phyloP scores from a whole-genome alignment of 176 grass and related monocot species.

The Guadua angustifolia region DNA sequence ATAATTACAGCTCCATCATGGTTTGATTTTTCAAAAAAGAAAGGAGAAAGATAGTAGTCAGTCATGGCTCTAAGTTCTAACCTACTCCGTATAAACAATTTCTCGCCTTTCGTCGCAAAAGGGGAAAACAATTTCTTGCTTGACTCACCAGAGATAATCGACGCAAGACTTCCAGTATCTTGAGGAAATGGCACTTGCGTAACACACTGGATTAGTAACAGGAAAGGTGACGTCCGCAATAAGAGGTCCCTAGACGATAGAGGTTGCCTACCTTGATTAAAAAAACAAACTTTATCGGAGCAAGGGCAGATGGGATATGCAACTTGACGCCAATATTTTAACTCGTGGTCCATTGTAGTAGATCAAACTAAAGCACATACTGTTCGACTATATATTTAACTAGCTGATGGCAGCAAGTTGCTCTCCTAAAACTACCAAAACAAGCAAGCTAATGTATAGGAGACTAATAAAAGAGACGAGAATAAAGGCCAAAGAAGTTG shows the following conservation, averaged over 20 bases:
- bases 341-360: not conserved
- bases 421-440: not conserved
- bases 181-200: not conserved
- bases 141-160: not conserved
- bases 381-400: conserved; percentile 2
- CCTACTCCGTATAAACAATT: not conserved
- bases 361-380: not conserved
- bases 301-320: not conserved
- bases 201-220: conserved; percentile 5
- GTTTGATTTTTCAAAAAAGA: not conserved
- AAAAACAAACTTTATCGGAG: not conserved
- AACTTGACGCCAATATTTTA: not conserved
- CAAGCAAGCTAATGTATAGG: not conserved
- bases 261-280: not conserved
- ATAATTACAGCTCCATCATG: not conserved
- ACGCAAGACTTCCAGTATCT: not conserved
- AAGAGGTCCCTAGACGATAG: not conserved
- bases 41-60: not conserved
- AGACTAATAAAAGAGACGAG: not conserved
- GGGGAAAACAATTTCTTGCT: not conserved
- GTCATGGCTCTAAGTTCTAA: not conserved
- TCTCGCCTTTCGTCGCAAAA: not conserved
- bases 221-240: not conserved
- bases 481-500: not conserved
- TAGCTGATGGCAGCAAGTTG: not conserved